Evolutionary conservation across 1,139 yeast genomes (phyloP).

Genomic region (Kodamaea suecica): DNA sequence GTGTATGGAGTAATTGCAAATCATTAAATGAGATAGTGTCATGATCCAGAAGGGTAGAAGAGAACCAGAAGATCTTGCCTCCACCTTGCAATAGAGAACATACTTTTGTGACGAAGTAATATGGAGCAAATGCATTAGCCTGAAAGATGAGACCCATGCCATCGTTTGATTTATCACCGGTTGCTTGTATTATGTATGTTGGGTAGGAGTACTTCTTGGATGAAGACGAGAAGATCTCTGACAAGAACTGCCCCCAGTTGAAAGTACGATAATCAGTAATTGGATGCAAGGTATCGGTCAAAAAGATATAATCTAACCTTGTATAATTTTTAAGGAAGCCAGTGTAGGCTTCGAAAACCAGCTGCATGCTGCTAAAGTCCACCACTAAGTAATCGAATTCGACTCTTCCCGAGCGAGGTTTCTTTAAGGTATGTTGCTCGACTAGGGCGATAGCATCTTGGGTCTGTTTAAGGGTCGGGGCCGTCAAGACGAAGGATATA

Average conservation of each 20-base stretch:
- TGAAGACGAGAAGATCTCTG: conserved; percentile 45
- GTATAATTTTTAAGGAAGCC: conserved; percentile 63
- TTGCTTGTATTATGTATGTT: conserved; percentile 81
- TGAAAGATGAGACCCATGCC: conserved; percentile 87
- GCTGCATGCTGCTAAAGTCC: conserved; percentile 86
- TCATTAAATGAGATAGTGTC: conserved; percentile 70
- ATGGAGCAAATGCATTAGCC: conserved; percentile 94
- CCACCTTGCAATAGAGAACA: conserved; percentile 54
- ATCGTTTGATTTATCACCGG: conserved; percentile 70
- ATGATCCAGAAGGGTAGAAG: conserved; percentile 75
- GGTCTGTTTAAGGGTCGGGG: conserved; percentile 81
- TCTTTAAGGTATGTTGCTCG: conserved; percentile 45
- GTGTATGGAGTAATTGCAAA: conserved; percentile 61
- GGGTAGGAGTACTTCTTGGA: conserved; percentile 53
- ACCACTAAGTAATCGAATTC: conserved; percentile 85
- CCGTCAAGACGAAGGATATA: conserved; percentile 79
- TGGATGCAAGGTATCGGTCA: conserved; percentile 88
- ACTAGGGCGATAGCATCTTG: conserved; percentile 69
- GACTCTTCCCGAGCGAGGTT: conserved; percentile 48
- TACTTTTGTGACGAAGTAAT: conserved; percentile 67
- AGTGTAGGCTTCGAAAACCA: conserved; percentile 68
- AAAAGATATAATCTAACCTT: conserved; percentile 70
- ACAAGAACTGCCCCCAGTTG: conserved; percentile 74
- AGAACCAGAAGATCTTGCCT: conserved; percentile 81
- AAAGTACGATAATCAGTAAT: conserved; percentile 57